phyloP scores from a whole-genome alignment of 2,329 filamentous ascomycete genomes.

The Trichoderma guizhouense region DNA sequence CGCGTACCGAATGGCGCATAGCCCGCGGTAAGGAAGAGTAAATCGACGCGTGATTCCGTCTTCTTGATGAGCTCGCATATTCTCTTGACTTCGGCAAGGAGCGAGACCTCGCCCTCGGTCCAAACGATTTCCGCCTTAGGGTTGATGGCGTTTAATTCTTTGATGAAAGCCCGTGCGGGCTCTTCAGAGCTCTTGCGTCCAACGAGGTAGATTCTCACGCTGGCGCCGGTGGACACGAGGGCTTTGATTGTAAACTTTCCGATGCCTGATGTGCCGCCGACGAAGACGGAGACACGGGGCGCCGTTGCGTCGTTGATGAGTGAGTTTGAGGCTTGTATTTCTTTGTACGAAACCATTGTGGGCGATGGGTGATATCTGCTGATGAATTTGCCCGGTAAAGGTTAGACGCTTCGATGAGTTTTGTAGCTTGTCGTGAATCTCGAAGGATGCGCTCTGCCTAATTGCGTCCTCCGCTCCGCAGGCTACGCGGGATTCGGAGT shows the following conservation, averaged over 20 bases:
- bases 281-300: background rate
- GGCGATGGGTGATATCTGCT: accelerated
- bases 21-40: background rate
- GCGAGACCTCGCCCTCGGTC: background rate
- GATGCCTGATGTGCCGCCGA: background rate
- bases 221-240: background rate
- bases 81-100: background rate
- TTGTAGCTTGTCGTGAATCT: background rate
- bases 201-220: background rate
- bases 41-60: background rate
- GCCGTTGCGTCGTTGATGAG: slow-evolving; percentile 3
- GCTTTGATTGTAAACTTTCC: background rate
- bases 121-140: background rate
- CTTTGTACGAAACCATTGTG: background rate
- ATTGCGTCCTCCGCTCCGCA: background rate
- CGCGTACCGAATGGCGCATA: background rate
- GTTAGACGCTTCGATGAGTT: background rate
- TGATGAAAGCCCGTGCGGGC: background rate
- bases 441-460: background rate
- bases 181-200: background rate
- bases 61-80: background rate
- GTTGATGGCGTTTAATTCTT: background rate
- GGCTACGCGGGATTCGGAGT: background rate
- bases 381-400: too few species aligned
- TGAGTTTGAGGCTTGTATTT: background rate